These are phyloP conservation scores for Coemansia guatemalensis DNA, from an alignment of 192 early-diverging fungal genomes.

Conservation along the genomic window DNA sequence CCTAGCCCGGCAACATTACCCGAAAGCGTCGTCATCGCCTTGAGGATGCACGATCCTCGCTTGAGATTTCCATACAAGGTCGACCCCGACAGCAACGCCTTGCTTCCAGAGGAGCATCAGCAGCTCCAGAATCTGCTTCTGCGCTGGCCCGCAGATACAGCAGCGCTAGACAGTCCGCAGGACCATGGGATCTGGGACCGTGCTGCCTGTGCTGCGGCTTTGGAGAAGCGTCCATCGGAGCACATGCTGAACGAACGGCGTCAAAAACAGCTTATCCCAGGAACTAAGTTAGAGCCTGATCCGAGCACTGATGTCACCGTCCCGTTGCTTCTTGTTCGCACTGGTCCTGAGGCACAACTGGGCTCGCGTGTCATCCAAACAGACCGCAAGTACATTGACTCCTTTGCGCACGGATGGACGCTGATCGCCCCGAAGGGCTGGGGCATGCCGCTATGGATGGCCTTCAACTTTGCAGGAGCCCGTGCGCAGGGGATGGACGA, in stretches of 20 bases:
- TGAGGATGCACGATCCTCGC: conserved; percentile 85
- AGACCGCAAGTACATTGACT: conserved; percentile 46
- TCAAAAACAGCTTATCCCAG: conserved; percentile 66
- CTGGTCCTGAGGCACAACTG: conserved; percentile 55
- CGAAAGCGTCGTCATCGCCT: conserved; percentile 73
- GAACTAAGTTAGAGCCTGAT: conserved; percentile 59
- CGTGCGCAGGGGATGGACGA: conserved; percentile 78
- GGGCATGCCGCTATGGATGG: conserved; percentile 87
- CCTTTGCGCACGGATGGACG: conserved; percentile 71
- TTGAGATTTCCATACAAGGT: conserved; percentile 55
- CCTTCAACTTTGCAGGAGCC: conserved; percentile 84
- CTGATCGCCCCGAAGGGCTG: conserved; percentile 77
- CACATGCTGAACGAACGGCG: conserved; percentile 59
- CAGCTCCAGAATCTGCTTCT: conserved; percentile 46
- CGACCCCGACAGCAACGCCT: not conserved
- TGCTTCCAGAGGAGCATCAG: conserved; percentile 14
- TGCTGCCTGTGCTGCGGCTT: conserved; percentile 36
- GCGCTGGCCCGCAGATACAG: conserved; percentile 61
- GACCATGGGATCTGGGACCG: conserved; percentile 61
- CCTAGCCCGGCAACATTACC: conserved; percentile 73
- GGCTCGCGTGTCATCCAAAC: conserved; percentile 31
- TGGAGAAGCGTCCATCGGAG: conserved; percentile 55
- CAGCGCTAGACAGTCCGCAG: conserved; percentile 17
- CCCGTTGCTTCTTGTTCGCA: conserved; percentile 81
- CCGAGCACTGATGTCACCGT: conserved; percentile 60